phyloP scores from a whole-genome alignment of 495 filamentous ascomycete genomes.

The Eremomyces bilateralis region DNA sequence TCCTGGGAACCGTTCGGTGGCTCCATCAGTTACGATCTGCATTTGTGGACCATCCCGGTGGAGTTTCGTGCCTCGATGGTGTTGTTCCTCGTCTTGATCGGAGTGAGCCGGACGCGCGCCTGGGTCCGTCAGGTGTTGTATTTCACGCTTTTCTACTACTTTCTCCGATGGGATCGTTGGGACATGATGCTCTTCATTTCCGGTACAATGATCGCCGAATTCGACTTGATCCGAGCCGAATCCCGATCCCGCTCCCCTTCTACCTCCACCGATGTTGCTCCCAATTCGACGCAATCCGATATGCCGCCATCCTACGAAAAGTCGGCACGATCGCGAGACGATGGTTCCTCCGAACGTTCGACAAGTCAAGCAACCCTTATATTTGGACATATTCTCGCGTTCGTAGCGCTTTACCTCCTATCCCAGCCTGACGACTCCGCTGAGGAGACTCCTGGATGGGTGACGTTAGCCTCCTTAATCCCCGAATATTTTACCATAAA shows the following conservation, averaged over 20 bases:
- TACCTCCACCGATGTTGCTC: conserved; percentile 1
- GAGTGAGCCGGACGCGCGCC: conserved; percentile 11
- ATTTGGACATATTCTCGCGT: too few relatives aligned
- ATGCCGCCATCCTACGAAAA: neutral
- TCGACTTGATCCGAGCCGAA: conserved; percentile 18
- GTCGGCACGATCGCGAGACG: too few relatives aligned
- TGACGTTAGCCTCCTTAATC: conserved; percentile 2
- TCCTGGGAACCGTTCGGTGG: neutral
- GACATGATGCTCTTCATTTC: conserved; percentile 26
- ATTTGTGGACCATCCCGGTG: conserved; percentile 30
- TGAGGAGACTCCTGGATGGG: conserved; percentile 6
- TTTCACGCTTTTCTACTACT: conserved; percentile 14
- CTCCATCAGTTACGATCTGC: conserved; percentile 18
- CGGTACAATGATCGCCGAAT: conserved; percentile 23
- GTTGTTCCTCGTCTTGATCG: conserved; percentile 22
- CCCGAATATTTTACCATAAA: conserved; percentile 1
- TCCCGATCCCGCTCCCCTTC: neutral
- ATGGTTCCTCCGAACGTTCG: too few relatives aligned
- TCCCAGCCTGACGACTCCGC: conserved; percentile 6
- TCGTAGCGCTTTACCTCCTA: conserved; percentile 7
- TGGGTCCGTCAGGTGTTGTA: conserved; percentile 13
- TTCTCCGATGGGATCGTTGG: conserved; percentile 21
- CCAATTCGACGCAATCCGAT: neutral
- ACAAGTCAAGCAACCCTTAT: too few relatives aligned
- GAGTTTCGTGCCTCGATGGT: conserved; percentile 28